Evolutionary conservation across 192 early-diverging fungal genomes (phyloP), one percentile per base, ranked within the genome.

Genomic region (Umbelopsis isabellina): DNA sequence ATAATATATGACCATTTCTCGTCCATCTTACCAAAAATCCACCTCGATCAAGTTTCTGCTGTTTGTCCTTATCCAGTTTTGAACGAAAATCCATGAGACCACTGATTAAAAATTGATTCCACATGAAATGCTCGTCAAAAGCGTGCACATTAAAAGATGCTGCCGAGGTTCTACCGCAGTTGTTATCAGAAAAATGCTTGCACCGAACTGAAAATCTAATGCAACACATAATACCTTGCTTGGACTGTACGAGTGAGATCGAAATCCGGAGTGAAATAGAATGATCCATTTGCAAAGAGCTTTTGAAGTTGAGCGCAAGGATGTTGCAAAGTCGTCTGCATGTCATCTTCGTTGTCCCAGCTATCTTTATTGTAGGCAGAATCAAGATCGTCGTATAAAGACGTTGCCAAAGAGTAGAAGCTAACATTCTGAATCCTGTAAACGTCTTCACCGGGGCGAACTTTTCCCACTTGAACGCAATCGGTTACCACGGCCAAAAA

Each of bases 231-330:
- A 50, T 83, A 80, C 81, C 92, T 88, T 55, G 84, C 79, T 80
- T 95, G 93, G 10, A 89, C 71, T 5, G 87, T 89, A 23, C 92
- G 89, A 1, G 97, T 97, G 45, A 99, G 80, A 74, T 99, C 98
- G 66, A 92, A 91, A 46, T 86, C 86, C 0, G 92, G 89, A 6
- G 93, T 91, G 78, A 96, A 99, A 80, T 93, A 99, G 75, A 99
- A 99, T 4, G 89, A 90, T 18, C 95, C 95, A 69, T 86, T 88
- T 49, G 88, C 90, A 16, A 99, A 80, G 49, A 97, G 87, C 69
- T 92, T 89, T 67, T 86, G 84, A 41, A 98, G 82, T 23, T 84
- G 80, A 16, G 78, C 65, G 72, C 94, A 96, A 6, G 95, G 95
- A 77, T 97, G 94, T 41, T 81, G 80, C 44, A 84, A 75, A 73